These are phyloP conservation scores for Coleophoma eucalyptorum DNA, from an alignment of 2,329 filamentous ascomycete genomes.

Conservation along the genomic window DNA sequence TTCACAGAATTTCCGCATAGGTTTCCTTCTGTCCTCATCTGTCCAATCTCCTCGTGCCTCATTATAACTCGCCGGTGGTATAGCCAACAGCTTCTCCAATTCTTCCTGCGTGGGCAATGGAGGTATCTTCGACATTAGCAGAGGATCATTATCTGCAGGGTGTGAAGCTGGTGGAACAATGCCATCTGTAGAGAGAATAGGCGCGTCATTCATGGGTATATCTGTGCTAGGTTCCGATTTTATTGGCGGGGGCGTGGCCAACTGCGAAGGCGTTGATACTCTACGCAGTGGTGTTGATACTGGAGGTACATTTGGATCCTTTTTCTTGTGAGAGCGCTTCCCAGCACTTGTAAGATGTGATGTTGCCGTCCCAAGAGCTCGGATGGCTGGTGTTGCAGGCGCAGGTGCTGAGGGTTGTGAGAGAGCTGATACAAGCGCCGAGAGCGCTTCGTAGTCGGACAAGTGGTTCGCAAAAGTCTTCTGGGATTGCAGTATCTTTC, in stretches of 20 bases:
- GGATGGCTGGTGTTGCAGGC: constrained; percentile 5
- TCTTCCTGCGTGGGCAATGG: constrained; percentile 54
- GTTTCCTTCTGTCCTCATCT: constrained; percentile 42
- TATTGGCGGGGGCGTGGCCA: constrained; percentile 5
- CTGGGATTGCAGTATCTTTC: constrained; percentile 74
- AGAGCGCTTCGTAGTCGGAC: constrained; percentile 69
- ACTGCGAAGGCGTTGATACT: constrained; percentile 10
- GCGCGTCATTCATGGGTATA: constrained; percentile 34
- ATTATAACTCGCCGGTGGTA: constrained; percentile 63
- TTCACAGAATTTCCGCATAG: constrained; percentile 66
- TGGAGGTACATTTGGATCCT: constrained; percentile 13
- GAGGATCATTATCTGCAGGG: constrained; percentile 49
- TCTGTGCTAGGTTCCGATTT: constrained; percentile 27
- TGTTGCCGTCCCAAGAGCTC: constrained; percentile 14
- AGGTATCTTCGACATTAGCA: constrained; percentile 57
- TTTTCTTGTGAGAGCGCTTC: constrained; percentile 24
- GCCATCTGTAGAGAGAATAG: constrained; percentile 7
- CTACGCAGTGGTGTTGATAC: constrained; percentile 13
- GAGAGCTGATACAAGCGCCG: constrained; percentile 37
- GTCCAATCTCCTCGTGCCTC: constrained; percentile 52
- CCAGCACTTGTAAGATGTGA: constrained; percentile 18
- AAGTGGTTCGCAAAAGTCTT: constrained; percentile 83
- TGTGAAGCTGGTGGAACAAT: constrained; percentile 27
- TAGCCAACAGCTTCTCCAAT: constrained; percentile 58
- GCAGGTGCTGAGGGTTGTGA: constrained; percentile 27